phyloP scores from a whole-genome alignment of 805 yeast species.

The Barnettozyma botsteinii region DNA sequence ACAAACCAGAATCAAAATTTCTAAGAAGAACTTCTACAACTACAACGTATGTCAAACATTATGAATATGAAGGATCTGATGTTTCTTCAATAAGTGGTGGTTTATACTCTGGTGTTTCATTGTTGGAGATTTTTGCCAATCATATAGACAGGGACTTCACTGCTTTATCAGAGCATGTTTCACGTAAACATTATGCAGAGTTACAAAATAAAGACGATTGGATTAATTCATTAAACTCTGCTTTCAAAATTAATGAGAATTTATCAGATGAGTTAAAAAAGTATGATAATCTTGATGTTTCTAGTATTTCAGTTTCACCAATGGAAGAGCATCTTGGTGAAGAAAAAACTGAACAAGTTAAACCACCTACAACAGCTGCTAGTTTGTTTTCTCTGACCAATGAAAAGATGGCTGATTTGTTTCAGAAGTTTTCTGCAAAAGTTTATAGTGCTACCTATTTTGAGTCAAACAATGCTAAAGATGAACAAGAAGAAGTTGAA shows the following conservation, averaged over 20 bases:
- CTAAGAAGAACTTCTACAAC: neutral
- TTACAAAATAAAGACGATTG: conserved; percentile 13
- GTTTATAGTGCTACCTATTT: neutral
- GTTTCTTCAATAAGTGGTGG: neutral
- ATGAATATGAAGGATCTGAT: conserved; percentile 2
- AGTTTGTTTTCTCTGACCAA: conserved; percentile 9
- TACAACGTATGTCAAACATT: neutral
- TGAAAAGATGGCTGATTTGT: conserved; percentile 8
- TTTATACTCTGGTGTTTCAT: conserved; percentile 8
- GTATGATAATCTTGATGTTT: conserved; percentile 4
- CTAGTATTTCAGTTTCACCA: neutral
- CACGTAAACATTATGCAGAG: neutral
- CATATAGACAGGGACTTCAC: conserved; percentile 3
- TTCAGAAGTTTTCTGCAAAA: conserved; percentile 8
- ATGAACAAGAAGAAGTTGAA: neutral
- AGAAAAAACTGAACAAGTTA: neutral
- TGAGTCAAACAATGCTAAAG: neutral
- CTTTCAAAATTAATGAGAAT: conserved; percentile 18
- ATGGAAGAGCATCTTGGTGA: neutral
- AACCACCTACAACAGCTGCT: conserved; percentile 5
- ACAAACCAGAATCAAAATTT: neutral
- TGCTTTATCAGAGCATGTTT: neutral
- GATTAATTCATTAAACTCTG: conserved; percentile 15
- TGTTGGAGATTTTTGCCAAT: conserved; percentile 6
- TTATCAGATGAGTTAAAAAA: conserved; percentile 10